A percentile compares a stretch with the other conserved stretches of the same genome.
phyloP scores from a whole-genome alignment of 805 yeast species.

The Yamadazyma kitorensis region DNA sequence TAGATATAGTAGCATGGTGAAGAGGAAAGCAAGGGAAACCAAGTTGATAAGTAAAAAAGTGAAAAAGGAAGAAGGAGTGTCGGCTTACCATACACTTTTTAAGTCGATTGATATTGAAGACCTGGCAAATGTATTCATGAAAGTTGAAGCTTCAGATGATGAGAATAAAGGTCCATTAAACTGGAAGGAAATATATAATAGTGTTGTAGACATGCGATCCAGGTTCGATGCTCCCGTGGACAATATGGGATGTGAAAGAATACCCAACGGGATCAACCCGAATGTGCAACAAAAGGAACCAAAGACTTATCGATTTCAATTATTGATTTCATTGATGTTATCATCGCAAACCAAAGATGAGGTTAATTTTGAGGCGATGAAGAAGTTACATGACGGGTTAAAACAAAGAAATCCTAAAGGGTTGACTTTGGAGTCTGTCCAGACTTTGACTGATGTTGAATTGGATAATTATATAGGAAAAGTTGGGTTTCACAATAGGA shows the following conservation, averaged over 20 bases:
- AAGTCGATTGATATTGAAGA: conserved; percentile 1
- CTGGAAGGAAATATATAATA: conserved; percentile 57
- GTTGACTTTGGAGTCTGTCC: conserved; percentile 53
- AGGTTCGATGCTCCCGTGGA: conserved; percentile 81
- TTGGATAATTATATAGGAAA: conserved; percentile 67
- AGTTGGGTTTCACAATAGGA: conserved; percentile 85
- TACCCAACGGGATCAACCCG: conserved; percentile 44
- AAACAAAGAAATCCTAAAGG: conserved; percentile 44
- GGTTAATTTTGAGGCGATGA: conserved; percentile 72
- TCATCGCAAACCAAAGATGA: conserved; percentile 94
- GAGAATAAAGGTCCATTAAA: conserved; percentile 30
- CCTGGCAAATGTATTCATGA: conserved; percentile 2
- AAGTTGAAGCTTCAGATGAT: neutral
- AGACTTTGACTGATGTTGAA: conserved; percentile 48
- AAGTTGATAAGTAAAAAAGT: conserved; percentile 6
- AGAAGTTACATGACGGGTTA: conserved; percentile 50
- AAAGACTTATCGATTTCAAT: conserved; percentile 59
- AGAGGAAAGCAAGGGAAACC: conserved; percentile 4
- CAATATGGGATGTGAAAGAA: conserved; percentile 75
- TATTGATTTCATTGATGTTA: conserved; percentile 77
- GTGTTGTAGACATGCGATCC: conserved; percentile 63
- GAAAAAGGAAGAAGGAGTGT: neutral
- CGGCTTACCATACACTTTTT: neutral
- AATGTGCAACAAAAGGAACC: conserved; percentile 32
- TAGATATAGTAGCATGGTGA: too few relatives aligned